A percentile compares a stretch with the other conserved stretches of the same genome.
Evolutionary conservation across 2,329 filamentous ascomycete species (phyloP).

Genomic region (Volutella citrinella): DNA sequence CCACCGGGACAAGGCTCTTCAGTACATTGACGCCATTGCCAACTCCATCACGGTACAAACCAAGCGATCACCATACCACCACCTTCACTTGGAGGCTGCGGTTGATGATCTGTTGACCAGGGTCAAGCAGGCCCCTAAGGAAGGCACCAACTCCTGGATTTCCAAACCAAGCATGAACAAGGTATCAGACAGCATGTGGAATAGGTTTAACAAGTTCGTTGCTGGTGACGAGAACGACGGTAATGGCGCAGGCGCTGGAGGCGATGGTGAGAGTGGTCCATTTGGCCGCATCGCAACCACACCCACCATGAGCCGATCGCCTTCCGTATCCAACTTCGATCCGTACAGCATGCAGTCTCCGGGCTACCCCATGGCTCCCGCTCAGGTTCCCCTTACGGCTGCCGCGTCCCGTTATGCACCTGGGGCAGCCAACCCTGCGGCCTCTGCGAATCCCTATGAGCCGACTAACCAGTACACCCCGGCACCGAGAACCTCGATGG

Average conservation of each 20-base stretch:
- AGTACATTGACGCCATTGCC: slow-evolving; percentile 86
- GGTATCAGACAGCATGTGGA: slow-evolving; percentile 86
- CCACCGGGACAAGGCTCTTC: slow-evolving; percentile 74
- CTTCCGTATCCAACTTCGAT: slow-evolving; percentile 70
- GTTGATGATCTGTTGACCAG: slow-evolving; percentile 83
- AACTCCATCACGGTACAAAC: slow-evolving; percentile 76
- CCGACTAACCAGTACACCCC: slow-evolving; percentile 51
- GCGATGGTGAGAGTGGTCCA: slow-evolving; percentile 65
- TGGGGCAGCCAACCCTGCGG: slow-evolving; percentile 13
- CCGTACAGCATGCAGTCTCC: slow-evolving; percentile 60
- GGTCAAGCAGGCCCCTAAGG: slow-evolving; percentile 80
- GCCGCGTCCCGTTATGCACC: slow-evolving; percentile 39
- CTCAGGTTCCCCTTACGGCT: slow-evolving; percentile 33
- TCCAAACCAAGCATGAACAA: slow-evolving; percentile 95
- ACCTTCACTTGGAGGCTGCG: slow-evolving; percentile 67
- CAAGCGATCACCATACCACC: slow-evolving; percentile 82
- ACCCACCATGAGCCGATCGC: slow-evolving; percentile 70
- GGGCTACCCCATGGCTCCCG: slow-evolving; percentile 25
- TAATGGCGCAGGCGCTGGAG: slow-evolving; percentile 60
- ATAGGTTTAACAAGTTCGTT: slow-evolving; percentile 94
- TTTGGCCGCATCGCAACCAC: slow-evolving; percentile 79
- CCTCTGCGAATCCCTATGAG: slow-evolving; percentile 26
- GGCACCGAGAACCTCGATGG: slow-evolving; percentile 24
- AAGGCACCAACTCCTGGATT: slow-evolving; percentile 82
- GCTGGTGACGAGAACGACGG: slow-evolving; percentile 88